Base-by-base conservation (phyloP, 192 early-diverging fungal genomes). In the Pilaira anomala region DNA sequence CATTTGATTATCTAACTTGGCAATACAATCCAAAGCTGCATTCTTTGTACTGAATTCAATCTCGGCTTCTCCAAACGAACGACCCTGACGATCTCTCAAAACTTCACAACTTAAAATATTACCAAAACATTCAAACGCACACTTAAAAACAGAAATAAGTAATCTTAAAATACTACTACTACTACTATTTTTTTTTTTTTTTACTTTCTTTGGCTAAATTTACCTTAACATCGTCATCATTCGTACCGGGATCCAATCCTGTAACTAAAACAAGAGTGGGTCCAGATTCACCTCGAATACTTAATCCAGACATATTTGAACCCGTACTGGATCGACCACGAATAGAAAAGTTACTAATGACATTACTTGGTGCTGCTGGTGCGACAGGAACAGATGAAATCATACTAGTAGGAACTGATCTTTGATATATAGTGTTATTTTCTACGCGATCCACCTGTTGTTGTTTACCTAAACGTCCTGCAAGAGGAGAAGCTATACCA, bases 141-240 rank as follows among this genome's bases (percentile, higher is more conserved):
- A 66, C 77, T 57, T 13, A 24, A 3, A 14, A 22, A 24, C 7
- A 1, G 22, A 39, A 7, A 18, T 29, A 0, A 25, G 5, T 14
- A n/a, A n/a, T 48, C 18, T 25, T 50, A 25, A 50, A 44, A 12
- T 14, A 24, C 24, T 25, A 44, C 1, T 25, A 2, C 40, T 13
- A 1, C 44, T 6, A 7, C 53, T 21, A 12, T 30, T 46, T 30
- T n/a, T 25, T 7, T 50, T 59, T 19, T 24, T 26, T 44, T 41
- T n/a, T n/a, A n/a, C n/a, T n/a, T n/a, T n/a, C n/a, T n/a, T n/a
- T n/a, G n/a, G n/a, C n/a, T n/a, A n/a, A n/a, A n/a, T n/a, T n/a
- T 72, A 81, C 80, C 71, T 70, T 73, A n/a, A 82, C 76, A 68
- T 82, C 80, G 6, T 79, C 78, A 1, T 71, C 68, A 50, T 74